A percentile compares a stretch with the other conserved stretches of the same genome.
These are phyloP conservation scores for Cucurbita moschata DNA, from an alignment of 306 rosid genomes.

Conservation along the genomic window DNA sequence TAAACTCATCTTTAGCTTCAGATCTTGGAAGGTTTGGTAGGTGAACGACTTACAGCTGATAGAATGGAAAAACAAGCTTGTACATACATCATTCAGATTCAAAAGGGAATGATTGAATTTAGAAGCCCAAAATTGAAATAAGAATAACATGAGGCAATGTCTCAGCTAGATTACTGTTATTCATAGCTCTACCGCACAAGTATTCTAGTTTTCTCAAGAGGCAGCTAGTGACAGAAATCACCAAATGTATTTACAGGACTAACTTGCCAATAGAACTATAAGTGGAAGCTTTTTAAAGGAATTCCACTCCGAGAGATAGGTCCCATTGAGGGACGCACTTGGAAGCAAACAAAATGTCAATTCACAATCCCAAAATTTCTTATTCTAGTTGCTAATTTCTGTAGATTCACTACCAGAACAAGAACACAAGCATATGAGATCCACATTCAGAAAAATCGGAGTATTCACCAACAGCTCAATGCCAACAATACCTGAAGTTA, in stretches of 20 bases:
- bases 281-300: not conserved
- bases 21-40: conserved; percentile 68
- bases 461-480: conserved; percentile 10
- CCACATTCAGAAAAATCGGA: conserved; percentile 15
- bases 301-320: not conserved
- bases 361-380: not conserved
- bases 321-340: not conserved
- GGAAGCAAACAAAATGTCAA: not conserved
- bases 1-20: conserved; percentile 50
- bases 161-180: not conserved
- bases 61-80: not conserved
- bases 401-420: conserved; percentile 12
- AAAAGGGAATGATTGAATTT: not conserved
- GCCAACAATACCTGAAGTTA: conserved; percentile 51
- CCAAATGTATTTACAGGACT: not conserved
- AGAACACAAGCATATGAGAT: conserved; percentile 30
- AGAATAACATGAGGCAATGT: not conserved
- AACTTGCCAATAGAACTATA: not conserved
- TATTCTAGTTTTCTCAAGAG: not conserved
- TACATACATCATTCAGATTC: not conserved
- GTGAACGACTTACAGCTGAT: conserved; percentile 37
- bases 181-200: not conserved
- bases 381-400: not conserved
- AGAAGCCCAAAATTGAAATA: not conserved
- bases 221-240: not conserved